These are phyloP conservation scores for Cyclotella choctawhatcheeana DNA, from an alignment of 108 stramenopile genomes.

Conservation along the genomic window DNA sequence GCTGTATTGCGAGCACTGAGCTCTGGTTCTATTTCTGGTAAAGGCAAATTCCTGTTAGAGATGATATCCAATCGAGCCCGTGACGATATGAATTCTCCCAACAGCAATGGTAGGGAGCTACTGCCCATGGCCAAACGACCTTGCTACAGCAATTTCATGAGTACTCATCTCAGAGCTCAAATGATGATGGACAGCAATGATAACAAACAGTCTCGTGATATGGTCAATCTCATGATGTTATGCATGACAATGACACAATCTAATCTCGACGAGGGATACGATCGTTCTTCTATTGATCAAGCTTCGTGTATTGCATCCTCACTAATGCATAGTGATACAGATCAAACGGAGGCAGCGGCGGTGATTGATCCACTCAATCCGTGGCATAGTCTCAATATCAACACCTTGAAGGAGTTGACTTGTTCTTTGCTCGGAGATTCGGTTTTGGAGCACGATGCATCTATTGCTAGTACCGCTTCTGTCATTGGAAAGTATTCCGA, in stretches of 20 bases:
- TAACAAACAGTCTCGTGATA: constrained; percentile 4
- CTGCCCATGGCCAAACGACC: constrained; percentile 29
- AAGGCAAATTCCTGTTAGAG: constrained; percentile 31
- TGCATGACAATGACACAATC: constrained; percentile 37
- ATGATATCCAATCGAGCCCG: constrained; percentile 21
- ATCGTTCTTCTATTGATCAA: constrained; percentile 13
- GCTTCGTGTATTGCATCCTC: constrained; percentile 28
- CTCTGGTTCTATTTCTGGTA: constrained; percentile 18
- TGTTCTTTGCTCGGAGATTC: not conserved
- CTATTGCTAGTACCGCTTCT: not conserved
- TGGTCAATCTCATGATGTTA: constrained; percentile 22
- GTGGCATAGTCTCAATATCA: constrained; percentile 48
- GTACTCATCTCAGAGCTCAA: not conserved
- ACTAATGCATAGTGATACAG: constrained; percentile 10
- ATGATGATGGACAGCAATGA: not conserved
- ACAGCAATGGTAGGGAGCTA: too few species aligned
- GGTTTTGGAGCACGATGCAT: not conserved
- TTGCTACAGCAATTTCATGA: constrained; percentile 2
- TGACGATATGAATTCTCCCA: not conserved
- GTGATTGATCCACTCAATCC: constrained; percentile 50
- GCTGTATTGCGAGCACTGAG: constrained; percentile 32
- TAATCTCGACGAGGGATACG: constrained; percentile 5
- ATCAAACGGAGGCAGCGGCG: not conserved
- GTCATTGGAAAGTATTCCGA: constrained; percentile 3
- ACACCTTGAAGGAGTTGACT: constrained; percentile 18